Evolutionary conservation across 140 eudicot species (phyloP).

Genomic region (Senecio squalidus): DNA sequence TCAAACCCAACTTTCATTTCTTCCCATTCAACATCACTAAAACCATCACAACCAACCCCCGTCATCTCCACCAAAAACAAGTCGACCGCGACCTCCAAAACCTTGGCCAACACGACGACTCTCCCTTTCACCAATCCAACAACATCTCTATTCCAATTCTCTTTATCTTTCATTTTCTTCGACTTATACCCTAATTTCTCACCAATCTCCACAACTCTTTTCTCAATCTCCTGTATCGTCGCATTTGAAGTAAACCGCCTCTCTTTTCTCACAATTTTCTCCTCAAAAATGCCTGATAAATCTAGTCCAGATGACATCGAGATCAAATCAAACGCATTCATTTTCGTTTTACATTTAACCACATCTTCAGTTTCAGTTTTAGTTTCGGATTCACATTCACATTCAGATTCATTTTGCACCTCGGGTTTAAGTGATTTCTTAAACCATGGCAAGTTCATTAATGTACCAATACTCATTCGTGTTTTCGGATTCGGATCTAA

Average conservation of each 20-base stretch:
- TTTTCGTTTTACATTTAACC: not conserved
- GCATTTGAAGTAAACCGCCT: slow-evolving; percentile 46
- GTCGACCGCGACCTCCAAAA: slow-evolving; percentile 37
- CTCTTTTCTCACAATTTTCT: slow-evolving; percentile 28
- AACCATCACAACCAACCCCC: slow-evolving; percentile 36
- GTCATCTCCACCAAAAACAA: slow-evolving; percentile 43
- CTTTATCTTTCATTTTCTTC: slow-evolving; percentile 35
- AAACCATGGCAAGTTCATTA: slow-evolving; percentile 56
- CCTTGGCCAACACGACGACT: slow-evolving; percentile 36
- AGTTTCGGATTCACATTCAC: too few relatives aligned
- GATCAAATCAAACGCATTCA: slow-evolving; percentile 80
- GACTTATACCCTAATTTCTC: slow-evolving; percentile 42
- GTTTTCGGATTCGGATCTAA: slow-evolving; percentile 73
- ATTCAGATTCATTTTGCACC: too few relatives aligned
- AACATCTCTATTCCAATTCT: slow-evolving; percentile 20
- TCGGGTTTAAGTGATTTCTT: slow-evolving; percentile 38
- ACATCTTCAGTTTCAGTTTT: not conserved
- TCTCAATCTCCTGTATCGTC: slow-evolving; percentile 39
- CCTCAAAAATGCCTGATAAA: slow-evolving; percentile 58
- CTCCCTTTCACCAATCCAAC: slow-evolving; percentile 52
- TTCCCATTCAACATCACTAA: slow-evolving; percentile 62
- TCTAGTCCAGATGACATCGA: slow-evolving; percentile 71
- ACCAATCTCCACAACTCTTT: slow-evolving; percentile 44
- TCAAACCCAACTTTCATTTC: slow-evolving; percentile 49
- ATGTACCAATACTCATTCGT: slow-evolving; percentile 46